These are phyloP conservation scores for Podospora pseudocomata DNA, from an alignment of 495 filamentous ascomycete species.

Conservation along the genomic window DNA sequence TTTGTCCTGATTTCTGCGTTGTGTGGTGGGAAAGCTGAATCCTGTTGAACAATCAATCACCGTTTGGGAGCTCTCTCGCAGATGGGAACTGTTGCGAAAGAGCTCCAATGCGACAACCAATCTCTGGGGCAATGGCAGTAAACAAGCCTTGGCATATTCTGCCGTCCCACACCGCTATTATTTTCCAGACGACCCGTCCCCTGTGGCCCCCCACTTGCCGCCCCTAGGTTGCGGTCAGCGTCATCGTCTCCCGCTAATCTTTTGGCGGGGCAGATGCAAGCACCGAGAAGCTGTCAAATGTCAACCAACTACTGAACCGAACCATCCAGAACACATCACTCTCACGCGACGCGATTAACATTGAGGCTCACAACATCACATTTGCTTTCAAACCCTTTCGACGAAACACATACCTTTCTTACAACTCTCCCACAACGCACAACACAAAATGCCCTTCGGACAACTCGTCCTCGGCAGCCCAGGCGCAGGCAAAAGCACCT, in stretches of 20 bases:
- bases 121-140: conserved; percentile 17
- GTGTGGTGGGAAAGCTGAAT: not conserved
- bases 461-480: conserved; percentile 90
- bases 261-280: conserved; percentile 12
- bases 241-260: not conserved
- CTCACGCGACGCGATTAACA: not conserved
- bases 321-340: not conserved
- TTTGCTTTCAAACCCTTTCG: not conserved
- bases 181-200: not conserved
- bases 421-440: conserved; percentile 1
- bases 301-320: not conserved
- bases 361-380: not conserved
- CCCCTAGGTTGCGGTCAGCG: not conserved
- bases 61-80: not conserved
- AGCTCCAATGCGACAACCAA: conserved; percentile 13
- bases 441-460: conserved; percentile 46
- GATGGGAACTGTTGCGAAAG: conserved; percentile 4
- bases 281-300: not conserved
- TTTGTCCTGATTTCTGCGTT: conserved; percentile 1
- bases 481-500: conserved; percentile 93
- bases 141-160: conserved; percentile 14
- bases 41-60: not conserved
- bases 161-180: conserved; percentile 11
- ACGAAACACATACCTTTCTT: not conserved
- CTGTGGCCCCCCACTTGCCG: not conserved